Evolutionary conservation across 78 protist species (phyloP).

Genomic region (Emiliania huxleyi): DNA sequence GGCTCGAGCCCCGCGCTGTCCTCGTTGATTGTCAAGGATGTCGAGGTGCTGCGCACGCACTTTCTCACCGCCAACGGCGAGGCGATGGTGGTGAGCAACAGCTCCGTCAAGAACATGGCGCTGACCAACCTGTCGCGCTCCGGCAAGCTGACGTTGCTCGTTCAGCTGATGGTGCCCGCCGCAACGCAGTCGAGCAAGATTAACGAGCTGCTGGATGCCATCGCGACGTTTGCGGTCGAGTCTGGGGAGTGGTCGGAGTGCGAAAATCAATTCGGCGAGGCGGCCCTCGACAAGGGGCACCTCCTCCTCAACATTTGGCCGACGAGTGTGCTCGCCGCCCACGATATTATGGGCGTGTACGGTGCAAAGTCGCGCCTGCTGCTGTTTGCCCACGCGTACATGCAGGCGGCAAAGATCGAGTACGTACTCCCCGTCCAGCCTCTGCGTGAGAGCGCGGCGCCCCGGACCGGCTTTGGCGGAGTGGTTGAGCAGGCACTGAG

Average conservation of each 20-base stretch:
- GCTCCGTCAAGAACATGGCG: neutral
- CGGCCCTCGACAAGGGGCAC: neutral
- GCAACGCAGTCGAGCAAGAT: neutral
- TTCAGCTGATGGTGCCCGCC: neutral
- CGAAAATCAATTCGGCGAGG: neutral
- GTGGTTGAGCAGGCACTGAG: too few relatives aligned
- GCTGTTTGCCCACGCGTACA: neutral
- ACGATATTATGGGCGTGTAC: neutral
- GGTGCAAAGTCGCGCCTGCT: neutral
- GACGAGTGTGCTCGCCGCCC: too few relatives aligned
- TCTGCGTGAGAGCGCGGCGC: too few relatives aligned
- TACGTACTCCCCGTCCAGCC: neutral
- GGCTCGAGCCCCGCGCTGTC: neutral
- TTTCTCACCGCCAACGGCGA: neutral
- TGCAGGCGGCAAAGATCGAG: neutral
- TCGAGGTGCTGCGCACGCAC: neutral
- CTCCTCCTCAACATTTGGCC: neutral
- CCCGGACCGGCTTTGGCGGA: too few relatives aligned
- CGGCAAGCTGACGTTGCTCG: neutral
- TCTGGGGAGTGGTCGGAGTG: neutral
- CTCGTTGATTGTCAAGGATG: neutral
- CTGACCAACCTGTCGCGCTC: neutral
- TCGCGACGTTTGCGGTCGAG: neutral
- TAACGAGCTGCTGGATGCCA: neutral
- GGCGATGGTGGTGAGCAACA: neutral